phyloP scores from a whole-genome alignment of 345 rosid genomes.

The Citrus sp. region DNA sequence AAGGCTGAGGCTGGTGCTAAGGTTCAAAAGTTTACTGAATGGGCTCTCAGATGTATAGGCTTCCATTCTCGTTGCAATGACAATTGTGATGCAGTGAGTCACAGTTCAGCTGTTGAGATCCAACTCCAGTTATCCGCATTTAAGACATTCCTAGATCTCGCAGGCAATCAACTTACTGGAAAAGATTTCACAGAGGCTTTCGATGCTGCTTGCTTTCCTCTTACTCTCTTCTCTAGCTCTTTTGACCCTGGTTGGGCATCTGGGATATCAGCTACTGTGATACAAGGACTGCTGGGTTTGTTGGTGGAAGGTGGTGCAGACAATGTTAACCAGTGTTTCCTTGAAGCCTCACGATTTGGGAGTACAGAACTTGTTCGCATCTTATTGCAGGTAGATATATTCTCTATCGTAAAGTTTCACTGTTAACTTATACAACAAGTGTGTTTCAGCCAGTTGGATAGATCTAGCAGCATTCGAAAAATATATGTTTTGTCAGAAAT shows the following conservation, averaged over 20 bases:
- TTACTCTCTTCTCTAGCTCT: constrained; percentile 83
- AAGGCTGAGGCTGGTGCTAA: constrained; percentile 93
- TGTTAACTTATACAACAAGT: background rate
- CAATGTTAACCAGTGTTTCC: constrained; percentile 93
- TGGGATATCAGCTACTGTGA: constrained; percentile 82
- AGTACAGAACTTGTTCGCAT: constrained; percentile 98
- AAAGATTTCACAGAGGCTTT: constrained; percentile 99
- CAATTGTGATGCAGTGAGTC: constrained; percentile 52
- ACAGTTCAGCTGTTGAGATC: constrained; percentile 75
- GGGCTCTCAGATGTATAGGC: constrained; percentile 94
- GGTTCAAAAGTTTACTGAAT: constrained; percentile 94
- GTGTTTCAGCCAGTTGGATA: background rate
- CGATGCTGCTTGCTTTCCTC: constrained; percentile 98
- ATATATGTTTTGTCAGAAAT: background rate
- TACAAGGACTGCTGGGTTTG: constrained; percentile 85
- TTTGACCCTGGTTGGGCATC: constrained; percentile 97
- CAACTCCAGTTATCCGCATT: constrained; percentile 92
- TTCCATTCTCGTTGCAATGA: constrained; percentile 88
- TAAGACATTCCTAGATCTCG: constrained; percentile 84
- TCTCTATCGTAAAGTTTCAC: background rate
- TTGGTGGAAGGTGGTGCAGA: constrained; percentile 97
- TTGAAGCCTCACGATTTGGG: constrained; percentile 98
- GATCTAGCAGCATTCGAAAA: too few relatives aligned
- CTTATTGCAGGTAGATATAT: constrained; percentile 64
- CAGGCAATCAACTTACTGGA: constrained; percentile 85